Conservation (phyloP, 2,329 filamentous ascomycete genomes). For the Rhynchosporium graminicola region DNA sequence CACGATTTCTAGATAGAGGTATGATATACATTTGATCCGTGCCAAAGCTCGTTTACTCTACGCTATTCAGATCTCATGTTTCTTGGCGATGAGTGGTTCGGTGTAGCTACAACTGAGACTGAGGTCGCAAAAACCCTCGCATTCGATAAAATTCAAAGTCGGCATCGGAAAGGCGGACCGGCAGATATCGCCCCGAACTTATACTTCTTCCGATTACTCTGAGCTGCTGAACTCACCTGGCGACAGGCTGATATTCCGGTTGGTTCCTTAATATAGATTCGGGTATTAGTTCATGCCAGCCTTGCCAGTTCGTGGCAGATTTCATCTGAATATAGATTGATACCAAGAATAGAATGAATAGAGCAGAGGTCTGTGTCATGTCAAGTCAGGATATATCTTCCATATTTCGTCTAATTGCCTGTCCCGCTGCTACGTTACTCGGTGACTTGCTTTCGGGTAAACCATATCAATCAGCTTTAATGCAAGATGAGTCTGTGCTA, state of each 20-base stretch:
- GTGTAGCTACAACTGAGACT: neutral
- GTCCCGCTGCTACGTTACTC: neutral
- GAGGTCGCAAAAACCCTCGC: too few relatives aligned
- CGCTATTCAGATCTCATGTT: too few relatives aligned
- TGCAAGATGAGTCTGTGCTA: neutral
- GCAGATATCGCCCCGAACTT: conserved; percentile 4
- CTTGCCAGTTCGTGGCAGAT: neutral
- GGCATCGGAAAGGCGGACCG: conserved; percentile 9
- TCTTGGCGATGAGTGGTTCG: neutral
- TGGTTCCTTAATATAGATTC: conserved; percentile 21
- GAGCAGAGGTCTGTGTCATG: conserved; percentile 1
- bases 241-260: neutral
- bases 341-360: conserved; percentile 21
- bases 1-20: neutral
- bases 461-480: neutral
- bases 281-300: conserved; percentile 20
- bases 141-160: too few relatives aligned
- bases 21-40: neutral
- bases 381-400: neutral
- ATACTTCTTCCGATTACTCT: neutral
- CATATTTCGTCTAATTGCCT: neutral
- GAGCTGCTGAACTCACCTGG: neutral
- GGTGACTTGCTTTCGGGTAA: neutral
- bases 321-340: conserved; percentile 21
- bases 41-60: neutral